Percentiles rank a stretch among this genome's conserved stretches.
phyloP scores from a whole-genome alignment of 352 stramenopile species.

The Pythium utonaiense region DNA sequence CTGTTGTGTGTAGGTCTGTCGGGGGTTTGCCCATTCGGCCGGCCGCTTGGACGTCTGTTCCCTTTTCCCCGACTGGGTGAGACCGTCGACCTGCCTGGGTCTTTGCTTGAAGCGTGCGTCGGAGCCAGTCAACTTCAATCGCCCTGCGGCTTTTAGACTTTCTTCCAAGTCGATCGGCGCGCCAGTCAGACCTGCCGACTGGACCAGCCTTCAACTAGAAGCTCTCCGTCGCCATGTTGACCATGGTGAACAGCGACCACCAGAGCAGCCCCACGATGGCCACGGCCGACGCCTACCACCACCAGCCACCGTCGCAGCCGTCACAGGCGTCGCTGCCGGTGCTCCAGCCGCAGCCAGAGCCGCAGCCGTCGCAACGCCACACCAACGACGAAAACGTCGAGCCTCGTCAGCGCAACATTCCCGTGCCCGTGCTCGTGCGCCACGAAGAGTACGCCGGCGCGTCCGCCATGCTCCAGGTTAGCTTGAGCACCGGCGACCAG shows the following conservation, averaged over 20 bases:
- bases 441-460: constrained; percentile 21
- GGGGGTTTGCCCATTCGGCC: neutral
- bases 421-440: constrained; percentile 23
- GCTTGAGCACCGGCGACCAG: neutral
- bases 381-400: constrained; percentile 22
- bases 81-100: neutral
- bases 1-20: neutral
- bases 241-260: constrained; percentile 39
- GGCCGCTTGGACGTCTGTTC: neutral
- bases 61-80: neutral
- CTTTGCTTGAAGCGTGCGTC: constrained; percentile 65
- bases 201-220: constrained; percentile 10
- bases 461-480: neutral
- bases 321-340: neutral
- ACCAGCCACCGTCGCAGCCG: neutral
- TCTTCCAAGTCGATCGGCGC: neutral
- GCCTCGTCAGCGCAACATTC: constrained; percentile 23
- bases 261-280: constrained; percentile 9
- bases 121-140: constrained; percentile 82
- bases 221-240: constrained; percentile 45
- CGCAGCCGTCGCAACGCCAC: constrained; percentile 2
- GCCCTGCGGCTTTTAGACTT: constrained; percentile 2
- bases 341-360: constrained; percentile 8
- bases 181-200: neutral
- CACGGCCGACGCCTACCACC: neutral